These are phyloP conservation scores for Calycina herbarum DNA, from an alignment of 2,329 filamentous ascomycete genomes.

Conservation along the genomic window DNA sequence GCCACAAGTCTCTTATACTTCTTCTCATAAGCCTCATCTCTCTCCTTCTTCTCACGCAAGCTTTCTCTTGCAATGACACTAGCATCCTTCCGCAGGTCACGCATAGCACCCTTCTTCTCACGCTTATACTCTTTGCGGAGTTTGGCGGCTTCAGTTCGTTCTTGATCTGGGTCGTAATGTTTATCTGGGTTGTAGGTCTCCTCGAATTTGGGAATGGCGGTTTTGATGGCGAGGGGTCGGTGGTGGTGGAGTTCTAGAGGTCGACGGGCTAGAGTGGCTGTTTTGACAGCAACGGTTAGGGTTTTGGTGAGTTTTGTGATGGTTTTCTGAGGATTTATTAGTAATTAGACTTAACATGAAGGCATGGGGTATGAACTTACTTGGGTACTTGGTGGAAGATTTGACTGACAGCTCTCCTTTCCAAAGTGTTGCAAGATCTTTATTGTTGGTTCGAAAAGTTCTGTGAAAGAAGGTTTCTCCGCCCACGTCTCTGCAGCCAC, in stretches of 20 bases:
- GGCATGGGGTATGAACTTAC: conserved; percentile 23
- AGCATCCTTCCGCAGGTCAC: conserved; percentile 92
- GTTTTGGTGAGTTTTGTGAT: conserved; percentile 38
- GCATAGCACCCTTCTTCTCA: conserved; percentile 90
- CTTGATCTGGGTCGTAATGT: conserved; percentile 94
- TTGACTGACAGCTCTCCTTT: conserved; percentile 51
- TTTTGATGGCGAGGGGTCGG: conserved; percentile 82
- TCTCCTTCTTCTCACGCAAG: conserved; percentile 87
- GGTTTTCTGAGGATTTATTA: conserved; percentile 29
- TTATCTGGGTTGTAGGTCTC: conserved; percentile 91
- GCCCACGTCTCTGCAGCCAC: conserved; percentile 72
- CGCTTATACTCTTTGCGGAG: conserved; percentile 89
- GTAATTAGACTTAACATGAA: conserved; percentile 3
- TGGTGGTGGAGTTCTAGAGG: conserved; percentile 89
- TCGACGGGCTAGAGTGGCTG: conserved; percentile 66
- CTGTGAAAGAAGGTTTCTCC: conserved; percentile 70
- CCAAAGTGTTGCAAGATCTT: conserved; percentile 61
- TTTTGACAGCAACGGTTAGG: conserved; percentile 55
- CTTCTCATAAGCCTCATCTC: conserved; percentile 90
- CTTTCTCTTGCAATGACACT: conserved; percentile 91
- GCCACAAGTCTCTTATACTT: conserved; percentile 91
- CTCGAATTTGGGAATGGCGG: conserved; percentile 90
- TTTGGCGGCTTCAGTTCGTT: conserved; percentile 81
- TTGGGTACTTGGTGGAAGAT: conserved; percentile 45
- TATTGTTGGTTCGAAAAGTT: conserved; percentile 71